Percentiles rank a stretch among this genome's conserved stretches.
phyloP scores from a whole-genome alignment of 139 green algal species.

The Protoeuglena noctilucae region DNA sequence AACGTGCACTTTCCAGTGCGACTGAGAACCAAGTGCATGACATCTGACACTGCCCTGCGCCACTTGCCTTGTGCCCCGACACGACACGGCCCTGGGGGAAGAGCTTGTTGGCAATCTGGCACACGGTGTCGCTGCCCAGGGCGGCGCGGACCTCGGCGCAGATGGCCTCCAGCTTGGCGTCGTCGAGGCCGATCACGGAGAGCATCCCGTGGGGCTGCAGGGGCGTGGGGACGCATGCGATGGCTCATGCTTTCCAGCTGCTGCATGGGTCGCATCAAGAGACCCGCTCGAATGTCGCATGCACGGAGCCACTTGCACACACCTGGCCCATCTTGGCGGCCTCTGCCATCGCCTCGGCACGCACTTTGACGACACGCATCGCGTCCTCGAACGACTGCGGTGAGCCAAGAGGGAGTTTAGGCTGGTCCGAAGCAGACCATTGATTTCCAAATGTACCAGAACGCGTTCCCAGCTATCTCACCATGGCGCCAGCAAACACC shows the following conservation, averaged over 20 bases:
- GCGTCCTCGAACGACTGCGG: slow-evolving; percentile 81
- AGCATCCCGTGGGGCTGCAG: slow-evolving; percentile 81
- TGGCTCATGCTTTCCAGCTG: too few relatives aligned
- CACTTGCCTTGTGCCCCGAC: slow-evolving; percentile 61
- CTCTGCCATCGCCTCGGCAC: slow-evolving; percentile 61
- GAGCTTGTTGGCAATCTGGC: slow-evolving; percentile 72
- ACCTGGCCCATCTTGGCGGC: slow-evolving; percentile 37
- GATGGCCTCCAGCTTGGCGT: slow-evolving; percentile 39
- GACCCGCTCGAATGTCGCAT: too few relatives aligned
- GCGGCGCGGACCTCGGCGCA: slow-evolving; percentile 14
- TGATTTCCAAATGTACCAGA: too few relatives aligned
- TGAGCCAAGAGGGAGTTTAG: too few relatives aligned
- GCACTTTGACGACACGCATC: slow-evolving; percentile 46
- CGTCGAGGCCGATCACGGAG: slow-evolving; percentile 62
- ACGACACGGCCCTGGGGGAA: slow-evolving; percentile 76
- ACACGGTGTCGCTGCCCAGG: slow-evolving; percentile 30
- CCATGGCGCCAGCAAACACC: slow-evolving; percentile 64
- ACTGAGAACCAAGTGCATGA: too few relatives aligned
- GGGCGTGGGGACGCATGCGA: too few relatives aligned
- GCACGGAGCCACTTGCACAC: too few relatives aligned
- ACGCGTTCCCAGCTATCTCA: too few relatives aligned
- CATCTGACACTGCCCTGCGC: too few relatives aligned
- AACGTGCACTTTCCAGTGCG: too few relatives aligned
- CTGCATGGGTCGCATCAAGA: too few relatives aligned
- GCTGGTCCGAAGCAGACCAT: too few relatives aligned